Conservation (phyloP, 1,284 basidiomycete genomes). For the Cryptococcus maquisensis region DNA sequence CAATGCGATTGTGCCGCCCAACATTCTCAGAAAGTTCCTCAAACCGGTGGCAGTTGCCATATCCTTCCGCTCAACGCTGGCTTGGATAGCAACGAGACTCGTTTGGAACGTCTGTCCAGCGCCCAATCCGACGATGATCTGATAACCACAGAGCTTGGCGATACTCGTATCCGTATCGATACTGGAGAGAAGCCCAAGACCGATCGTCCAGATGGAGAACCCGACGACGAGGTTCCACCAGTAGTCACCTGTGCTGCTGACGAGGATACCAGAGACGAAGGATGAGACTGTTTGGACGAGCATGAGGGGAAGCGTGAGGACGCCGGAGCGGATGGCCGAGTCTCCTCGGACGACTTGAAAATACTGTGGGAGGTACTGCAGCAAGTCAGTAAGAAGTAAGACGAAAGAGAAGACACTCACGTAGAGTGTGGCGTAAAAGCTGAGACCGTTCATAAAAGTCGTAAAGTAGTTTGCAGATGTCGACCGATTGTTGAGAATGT, state of each 20-base stretch:
- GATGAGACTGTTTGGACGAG: conserved; percentile 58
- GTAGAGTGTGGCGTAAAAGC: conserved; percentile 35
- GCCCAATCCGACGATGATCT: conserved; percentile 64
- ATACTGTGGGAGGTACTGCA: conserved; percentile 62
- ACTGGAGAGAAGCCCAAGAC: conserved; percentile 64
- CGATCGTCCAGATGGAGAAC: conserved; percentile 66
- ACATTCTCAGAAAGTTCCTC: conserved; percentile 41
- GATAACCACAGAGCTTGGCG: conserved; percentile 60
- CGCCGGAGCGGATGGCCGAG: conserved; percentile 59
- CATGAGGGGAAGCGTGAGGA: conserved; percentile 63
- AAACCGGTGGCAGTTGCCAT: conserved; percentile 45
- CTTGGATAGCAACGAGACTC: conserved; percentile 55
- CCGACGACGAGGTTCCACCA: conserved; percentile 61
- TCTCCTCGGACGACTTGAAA: conserved; percentile 67
- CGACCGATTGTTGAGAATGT: conserved; percentile 67
- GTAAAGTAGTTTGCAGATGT: conserved; percentile 64
- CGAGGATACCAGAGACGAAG: conserved; percentile 54
- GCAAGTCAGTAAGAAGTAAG: background rate
- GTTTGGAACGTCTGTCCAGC: conserved; percentile 48
- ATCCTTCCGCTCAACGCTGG: conserved; percentile 34
- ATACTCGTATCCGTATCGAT: conserved; percentile 55
- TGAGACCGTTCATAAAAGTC: conserved; percentile 61
- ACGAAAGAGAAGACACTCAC: background rate
- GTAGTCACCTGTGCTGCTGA: conserved; percentile 64
- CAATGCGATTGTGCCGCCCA: conserved; percentile 36